These are phyloP conservation scores for Metschnikowia orientalis DNA, from an alignment of 805 yeast genomes.

Conservation along the genomic window DNA sequence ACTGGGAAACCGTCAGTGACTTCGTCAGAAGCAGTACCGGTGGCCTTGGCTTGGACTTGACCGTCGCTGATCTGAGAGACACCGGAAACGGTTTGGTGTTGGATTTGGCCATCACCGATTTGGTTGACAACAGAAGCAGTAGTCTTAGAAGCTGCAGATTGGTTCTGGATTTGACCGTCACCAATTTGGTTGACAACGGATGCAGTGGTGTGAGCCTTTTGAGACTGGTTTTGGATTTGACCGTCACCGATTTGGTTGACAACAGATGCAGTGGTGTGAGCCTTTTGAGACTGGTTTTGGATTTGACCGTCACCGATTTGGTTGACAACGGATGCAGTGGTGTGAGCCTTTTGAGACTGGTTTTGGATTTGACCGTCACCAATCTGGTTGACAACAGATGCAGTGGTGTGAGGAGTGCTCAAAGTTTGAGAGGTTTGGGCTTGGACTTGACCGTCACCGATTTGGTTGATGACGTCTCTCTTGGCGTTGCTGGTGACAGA, in stretches of 20 bases:
- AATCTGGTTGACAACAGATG: conserved; percentile 14
- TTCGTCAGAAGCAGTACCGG: conserved; percentile 27
- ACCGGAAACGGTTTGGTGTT: conserved; percentile 19
- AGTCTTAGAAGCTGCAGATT: conserved; percentile 9
- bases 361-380: conserved; percentile 17
- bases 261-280: conserved; percentile 30
- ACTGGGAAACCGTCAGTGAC: conserved; percentile 11
- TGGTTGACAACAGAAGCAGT: conserved; percentile 17
- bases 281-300: conserved; percentile 11
- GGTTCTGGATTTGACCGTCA: conserved; percentile 27
- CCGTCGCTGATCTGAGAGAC: conserved; percentile 27
- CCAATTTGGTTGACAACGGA: conserved; percentile 22
- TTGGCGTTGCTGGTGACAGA: conserved; percentile 25
- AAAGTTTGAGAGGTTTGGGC: conserved; percentile 18
- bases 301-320: conserved; percentile 18
- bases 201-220: conserved; percentile 11
- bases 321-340: conserved; percentile 23
- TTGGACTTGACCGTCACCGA: conserved; percentile 10
- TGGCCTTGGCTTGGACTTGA: conserved; percentile 25
- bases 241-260: conserved; percentile 46
- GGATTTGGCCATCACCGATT: conserved; percentile 17
- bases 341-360: conserved; percentile 22
- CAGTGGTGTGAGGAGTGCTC: conserved; percentile 8
- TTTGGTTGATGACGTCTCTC: conserved; percentile 46
- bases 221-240: conserved; percentile 44